Evolutionary conservation across 1,139 yeast species (phyloP), one percentile per base, ranked within the genome.

Genomic region (Scheffersomyces parashehatae): DNA sequence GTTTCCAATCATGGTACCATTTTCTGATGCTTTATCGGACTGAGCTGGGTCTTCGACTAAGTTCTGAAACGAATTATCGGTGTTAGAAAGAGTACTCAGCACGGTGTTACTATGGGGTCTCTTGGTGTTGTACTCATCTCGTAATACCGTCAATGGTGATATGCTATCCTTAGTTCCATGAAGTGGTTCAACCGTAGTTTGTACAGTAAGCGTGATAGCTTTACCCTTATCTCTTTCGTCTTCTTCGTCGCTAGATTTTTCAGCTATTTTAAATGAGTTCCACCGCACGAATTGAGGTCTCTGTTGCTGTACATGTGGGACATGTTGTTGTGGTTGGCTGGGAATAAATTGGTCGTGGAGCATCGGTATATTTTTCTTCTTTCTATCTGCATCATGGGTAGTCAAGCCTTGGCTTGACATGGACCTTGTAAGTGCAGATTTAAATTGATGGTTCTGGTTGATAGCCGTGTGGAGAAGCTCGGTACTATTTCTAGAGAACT

Each of bases 121-220:
- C 43, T 46, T 55, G 5, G 63, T 65, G 39, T 67, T 54, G 44
- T 65, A 66, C 40, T 63, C 61, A 40, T 67, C 70, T 34, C 58
- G 50, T 12, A 66, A 50, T 3, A 64, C 66, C 0, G 67, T 64
- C 33, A 67, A 50, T 2, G 73, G 71, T 2, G 68, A 64, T 1
- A 64, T 43, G 39, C 64, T 59, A 28, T 37, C 37, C 8, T 35
- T 31, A 33, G 20, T 32, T 13, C 8, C 39, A 24, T 8, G 13
- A 12, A 28, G 28, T 28, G 16, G 29, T 31, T 13, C 15, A 29
- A 34, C 15, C 16, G 13, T 13, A 11, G 35, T 20, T 20, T 20
- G 26, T 5, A 20, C 26, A 20, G 26, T 20, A 20, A 20, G 26
- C 5, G 26, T 20, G 8, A 20, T 20, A 5, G 20, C 34, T 4